Evolutionary conservation across 1,284 basidiomycete species (phyloP), one percentile per base, ranked within the genome.

Genomic region (Moesziomyces parantarcticus): DNA sequence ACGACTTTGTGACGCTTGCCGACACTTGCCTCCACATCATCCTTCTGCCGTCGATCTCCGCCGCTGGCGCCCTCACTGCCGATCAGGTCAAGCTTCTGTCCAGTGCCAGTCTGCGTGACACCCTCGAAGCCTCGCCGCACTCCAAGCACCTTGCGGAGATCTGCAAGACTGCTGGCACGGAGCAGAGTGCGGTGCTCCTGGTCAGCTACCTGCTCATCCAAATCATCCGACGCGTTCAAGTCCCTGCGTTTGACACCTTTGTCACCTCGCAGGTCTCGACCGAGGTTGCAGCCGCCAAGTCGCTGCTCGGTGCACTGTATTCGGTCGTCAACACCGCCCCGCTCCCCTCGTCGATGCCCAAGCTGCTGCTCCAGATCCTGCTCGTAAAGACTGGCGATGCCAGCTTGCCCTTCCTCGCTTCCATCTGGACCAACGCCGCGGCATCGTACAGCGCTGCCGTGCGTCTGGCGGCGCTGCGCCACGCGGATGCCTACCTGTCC

Each of bases 381-480:
- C 92, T 97, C 78, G 85, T 87, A 45, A 88, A 87, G 56, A 85
- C 95, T 4, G 88, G 88, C 54, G 89, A 91, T 21, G 90, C 90
- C 55, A 87, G 90, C 0, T 85, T 97, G n/a, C 86, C 90, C 1
- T 95, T 98, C 86, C 88, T 98, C 21, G 88, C 89, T 16, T 88
- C 91, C 7, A 72, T 91, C 34, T 92, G 91, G 90, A 85, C 70
- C 48, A 43, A 45, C 46, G 53, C 45, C 20, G 42, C 44, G 64
- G 36, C 69, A 79, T 20, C 81, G 82, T 42, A 72, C 83, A 11
- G 26, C 14, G 58, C 81, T 9, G 78, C 84, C 58, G 82, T 87
- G 9, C 91, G 93, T 69, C 88, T 89, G 13, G 87, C 88, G 3
- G 92, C 94, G 0, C 91, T 97, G 70, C 85, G 92, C 25, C 90